These are phyloP conservation scores for Strobilomyces confusus DNA, from an alignment of 768 basidiomycete genomes.

Conservation along the genomic window DNA sequence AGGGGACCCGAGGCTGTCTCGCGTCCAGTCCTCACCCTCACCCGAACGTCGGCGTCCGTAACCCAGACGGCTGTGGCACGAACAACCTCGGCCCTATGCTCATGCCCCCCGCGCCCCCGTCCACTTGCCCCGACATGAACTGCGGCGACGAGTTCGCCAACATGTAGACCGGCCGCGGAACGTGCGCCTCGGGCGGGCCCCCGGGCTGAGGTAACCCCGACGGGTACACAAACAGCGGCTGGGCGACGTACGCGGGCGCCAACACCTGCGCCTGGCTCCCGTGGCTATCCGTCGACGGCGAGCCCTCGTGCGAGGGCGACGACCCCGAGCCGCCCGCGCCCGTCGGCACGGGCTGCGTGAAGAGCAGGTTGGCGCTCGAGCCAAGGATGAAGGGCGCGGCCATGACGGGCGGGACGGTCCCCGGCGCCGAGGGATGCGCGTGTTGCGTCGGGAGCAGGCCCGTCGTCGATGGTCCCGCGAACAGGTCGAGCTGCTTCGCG, in stretches of 20 bases:
- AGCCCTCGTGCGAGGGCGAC: slow-evolving; percentile 30
- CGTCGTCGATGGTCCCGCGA: slow-evolving; percentile 31
- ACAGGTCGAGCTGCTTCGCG: slow-evolving; percentile 26
- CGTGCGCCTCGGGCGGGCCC: slow-evolving; percentile 19
- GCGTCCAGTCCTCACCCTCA: slow-evolving; percentile 2
- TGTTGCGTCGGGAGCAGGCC: slow-evolving; percentile 24
- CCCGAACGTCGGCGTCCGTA: slow-evolving; percentile 25
- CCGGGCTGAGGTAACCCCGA: slow-evolving; percentile 31
- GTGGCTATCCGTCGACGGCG: slow-evolving; percentile 31
- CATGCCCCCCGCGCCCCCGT: slow-evolving; percentile 3
- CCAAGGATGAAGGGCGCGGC: slow-evolving; percentile 31
- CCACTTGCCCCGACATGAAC: slow-evolving; percentile 19
- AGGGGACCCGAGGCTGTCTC: neutral
- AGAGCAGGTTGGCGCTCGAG: slow-evolving; percentile 29
- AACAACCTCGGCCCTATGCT: slow-evolving; percentile 17
- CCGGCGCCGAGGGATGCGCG: neutral
- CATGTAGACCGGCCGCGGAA: slow-evolving; percentile 29
- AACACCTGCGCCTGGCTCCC: slow-evolving; percentile 25
- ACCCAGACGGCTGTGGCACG: slow-evolving; percentile 25
- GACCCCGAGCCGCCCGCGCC: slow-evolving; percentile 19
- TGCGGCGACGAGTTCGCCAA: slow-evolving; percentile 24
- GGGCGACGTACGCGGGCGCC: slow-evolving; percentile 29
- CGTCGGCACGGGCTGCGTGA: slow-evolving; percentile 17
- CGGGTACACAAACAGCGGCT: slow-evolving; percentile 28
- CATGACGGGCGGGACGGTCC: slow-evolving; percentile 2